These are phyloP conservation scores for Pelargonium nanum DNA, from an alignment of 345 rosid species.

Conservation along the genomic window DNA sequence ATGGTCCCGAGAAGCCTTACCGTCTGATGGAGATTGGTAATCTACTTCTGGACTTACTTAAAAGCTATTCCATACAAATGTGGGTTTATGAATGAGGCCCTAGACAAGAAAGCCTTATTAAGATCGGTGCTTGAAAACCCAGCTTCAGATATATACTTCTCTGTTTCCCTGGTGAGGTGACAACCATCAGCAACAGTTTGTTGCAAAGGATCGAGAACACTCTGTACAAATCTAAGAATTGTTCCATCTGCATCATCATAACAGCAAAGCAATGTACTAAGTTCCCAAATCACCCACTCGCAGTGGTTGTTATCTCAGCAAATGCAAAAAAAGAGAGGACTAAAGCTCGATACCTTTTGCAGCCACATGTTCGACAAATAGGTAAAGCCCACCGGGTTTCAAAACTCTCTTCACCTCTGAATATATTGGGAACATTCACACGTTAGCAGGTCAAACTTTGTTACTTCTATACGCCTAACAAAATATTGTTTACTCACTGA, in stretches of 20 bases:
- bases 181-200: conserved; percentile 62
- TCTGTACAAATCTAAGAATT: conserved; percentile 42
- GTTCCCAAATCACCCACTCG: background rate
- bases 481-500: background rate
- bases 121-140: conserved; percentile 51
- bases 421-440: background rate
- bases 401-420: conserved; percentile 71
- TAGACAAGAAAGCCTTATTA: conserved; percentile 26
- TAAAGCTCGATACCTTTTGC: conserved; percentile 44
- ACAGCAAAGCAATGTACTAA: background rate
- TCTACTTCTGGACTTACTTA: conserved; percentile 18
- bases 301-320: background rate
- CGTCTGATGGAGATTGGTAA: background rate
- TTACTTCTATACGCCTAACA: background rate
- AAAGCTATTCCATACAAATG: conserved; percentile 67
- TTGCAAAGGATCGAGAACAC: conserved; percentile 58
- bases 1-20: too few relatives aligned
- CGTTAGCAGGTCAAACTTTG: background rate
- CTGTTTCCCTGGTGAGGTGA: conserved; percentile 60
- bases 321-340: background rate
- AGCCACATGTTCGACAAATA: conserved; percentile 84
- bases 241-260: conserved; percentile 50
- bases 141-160: conserved; percentile 43
- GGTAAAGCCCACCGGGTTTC: conserved; percentile 64
- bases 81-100: conserved; percentile 34